phyloP scores from a whole-genome alignment of 345 rosid genomes.

The Sapria himalayana region DNA sequence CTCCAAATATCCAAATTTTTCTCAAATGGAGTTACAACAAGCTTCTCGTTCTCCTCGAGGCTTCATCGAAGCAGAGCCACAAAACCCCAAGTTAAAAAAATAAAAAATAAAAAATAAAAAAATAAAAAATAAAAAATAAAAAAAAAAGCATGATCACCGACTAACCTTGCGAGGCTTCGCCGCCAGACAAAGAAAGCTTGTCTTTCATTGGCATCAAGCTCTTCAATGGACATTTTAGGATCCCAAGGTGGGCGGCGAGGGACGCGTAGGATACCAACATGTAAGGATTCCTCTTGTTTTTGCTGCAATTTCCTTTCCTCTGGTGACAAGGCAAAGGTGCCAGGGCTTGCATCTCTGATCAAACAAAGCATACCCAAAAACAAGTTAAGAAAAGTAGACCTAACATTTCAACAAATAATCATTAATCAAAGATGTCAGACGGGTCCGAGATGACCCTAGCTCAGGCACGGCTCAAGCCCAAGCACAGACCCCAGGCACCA shows the following conservation, averaged over 20 bases:
- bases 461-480: too few relatives aligned
- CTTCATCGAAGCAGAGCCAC: slow-evolving; percentile 17
- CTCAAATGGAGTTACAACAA: slow-evolving; percentile 90
- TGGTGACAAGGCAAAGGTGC: slow-evolving; percentile 22
- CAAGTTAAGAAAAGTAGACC: background rate
- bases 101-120: background rate
- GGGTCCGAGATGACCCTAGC: too few relatives aligned
- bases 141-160: background rate
- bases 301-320: slow-evolving; percentile 44
- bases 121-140: background rate
- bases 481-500: too few relatives aligned
- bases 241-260: slow-evolving; percentile 59
- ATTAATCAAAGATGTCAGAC: too few relatives aligned
- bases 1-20: slow-evolving; percentile 96
- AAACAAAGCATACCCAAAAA: background rate
- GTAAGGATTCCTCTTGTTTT: slow-evolving; percentile 49
- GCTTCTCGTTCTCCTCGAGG: slow-evolving; percentile 87
- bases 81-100: background rate
- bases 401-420: background rate
- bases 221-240: slow-evolving; percentile 41
- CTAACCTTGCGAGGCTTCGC: slow-evolving; percentile 54
- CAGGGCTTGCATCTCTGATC: slow-evolving; percentile 37
- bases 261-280: slow-evolving; percentile 41
- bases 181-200: slow-evolving; percentile 72
- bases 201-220: slow-evolving; percentile 48